phyloP scores from a whole-genome alignment of 2,329 filamentous ascomycete species.

The Claviceps sp. region DNA sequence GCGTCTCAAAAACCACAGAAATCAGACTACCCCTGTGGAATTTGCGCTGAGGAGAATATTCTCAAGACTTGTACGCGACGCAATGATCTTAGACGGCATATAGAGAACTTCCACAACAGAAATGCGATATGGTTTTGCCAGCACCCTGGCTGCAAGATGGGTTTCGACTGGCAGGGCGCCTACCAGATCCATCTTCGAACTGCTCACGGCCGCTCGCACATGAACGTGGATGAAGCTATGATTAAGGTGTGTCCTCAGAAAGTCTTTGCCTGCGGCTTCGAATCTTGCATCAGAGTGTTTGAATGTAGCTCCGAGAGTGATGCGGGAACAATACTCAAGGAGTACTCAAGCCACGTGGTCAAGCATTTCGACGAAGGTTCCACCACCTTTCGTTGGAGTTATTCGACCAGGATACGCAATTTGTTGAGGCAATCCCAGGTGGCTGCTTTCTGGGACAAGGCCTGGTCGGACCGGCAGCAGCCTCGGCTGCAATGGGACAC shows the following conservation, averaged over 20 bases:
- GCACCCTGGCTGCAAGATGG: slow-evolving; percentile 28
- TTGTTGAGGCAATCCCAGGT: slow-evolving; percentile 27
- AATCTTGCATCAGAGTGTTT: slow-evolving; percentile 29
- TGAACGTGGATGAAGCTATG: slow-evolving; percentile 28
- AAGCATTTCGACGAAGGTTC: slow-evolving; percentile 32
- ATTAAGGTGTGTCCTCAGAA: slow-evolving; percentile 31
- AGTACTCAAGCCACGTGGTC: slow-evolving; percentile 32
- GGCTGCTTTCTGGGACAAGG: slow-evolving; percentile 22
- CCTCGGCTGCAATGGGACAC: slow-evolving; percentile 27
- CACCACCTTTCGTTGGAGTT: slow-evolving; percentile 28
- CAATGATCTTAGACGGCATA: slow-evolving; percentile 35
- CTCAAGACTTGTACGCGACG: slow-evolving; percentile 5
- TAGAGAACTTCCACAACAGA: slow-evolving; percentile 33
- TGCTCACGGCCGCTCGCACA: slow-evolving; percentile 27
- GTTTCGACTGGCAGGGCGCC: slow-evolving; percentile 34
- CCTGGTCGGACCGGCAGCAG: slow-evolving; percentile 22
- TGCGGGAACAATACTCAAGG: slow-evolving; percentile 25
- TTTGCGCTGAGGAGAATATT: slow-evolving; percentile 23
- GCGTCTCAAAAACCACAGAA: slow-evolving; percentile 11
- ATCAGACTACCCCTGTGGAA: slow-evolving; percentile 11
- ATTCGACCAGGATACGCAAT: slow-evolving; percentile 31
- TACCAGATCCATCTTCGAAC: slow-evolving; percentile 34
- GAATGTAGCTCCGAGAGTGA: slow-evolving; percentile 28
- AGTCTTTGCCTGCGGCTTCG: slow-evolving; percentile 35
- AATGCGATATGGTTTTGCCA: slow-evolving; percentile 33